Conservation (phyloP, 495 filamentous ascomycete species). For the Penicillium chermesinum region DNA sequence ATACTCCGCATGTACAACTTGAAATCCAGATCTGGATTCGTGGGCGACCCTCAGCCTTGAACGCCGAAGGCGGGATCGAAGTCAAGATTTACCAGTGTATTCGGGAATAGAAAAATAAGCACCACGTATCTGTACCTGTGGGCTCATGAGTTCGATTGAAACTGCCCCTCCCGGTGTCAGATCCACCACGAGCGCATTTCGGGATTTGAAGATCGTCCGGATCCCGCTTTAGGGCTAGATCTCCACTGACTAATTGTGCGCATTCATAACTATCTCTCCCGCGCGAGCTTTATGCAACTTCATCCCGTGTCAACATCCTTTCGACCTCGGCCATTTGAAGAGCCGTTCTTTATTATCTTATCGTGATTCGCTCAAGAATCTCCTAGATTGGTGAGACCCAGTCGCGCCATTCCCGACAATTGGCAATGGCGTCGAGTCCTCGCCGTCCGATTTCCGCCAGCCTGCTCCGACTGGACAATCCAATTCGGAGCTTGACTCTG, state of each 20-base stretch:
- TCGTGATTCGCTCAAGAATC: neutral
- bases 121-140: too few relatives aligned
- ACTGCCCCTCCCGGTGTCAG: neutral
- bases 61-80: too few relatives aligned
- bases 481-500: conserved; percentile 32
- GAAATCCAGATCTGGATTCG: too few relatives aligned
- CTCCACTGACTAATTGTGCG: conserved; percentile 18
- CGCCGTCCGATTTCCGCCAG: conserved; percentile 13
- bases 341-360: neutral
- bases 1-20: too few relatives aligned
- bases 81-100: too few relatives aligned
- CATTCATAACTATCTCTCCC: neutral
- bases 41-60: too few relatives aligned
- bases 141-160: too few relatives aligned
- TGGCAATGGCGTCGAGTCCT: conserved; percentile 6
- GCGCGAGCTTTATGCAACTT: neutral
- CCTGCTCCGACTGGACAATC: conserved; percentile 29
- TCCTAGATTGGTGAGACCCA: neutral
- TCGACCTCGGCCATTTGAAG: neutral
- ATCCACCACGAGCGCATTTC: neutral
- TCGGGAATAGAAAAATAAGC: too few relatives aligned
- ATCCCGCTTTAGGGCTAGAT: neutral
- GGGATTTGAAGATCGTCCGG: neutral
- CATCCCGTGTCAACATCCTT: neutral
- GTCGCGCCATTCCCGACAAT: neutral